Conservation (phyloP, 805 yeast genomes). For the Candida ponderosae region DNA sequence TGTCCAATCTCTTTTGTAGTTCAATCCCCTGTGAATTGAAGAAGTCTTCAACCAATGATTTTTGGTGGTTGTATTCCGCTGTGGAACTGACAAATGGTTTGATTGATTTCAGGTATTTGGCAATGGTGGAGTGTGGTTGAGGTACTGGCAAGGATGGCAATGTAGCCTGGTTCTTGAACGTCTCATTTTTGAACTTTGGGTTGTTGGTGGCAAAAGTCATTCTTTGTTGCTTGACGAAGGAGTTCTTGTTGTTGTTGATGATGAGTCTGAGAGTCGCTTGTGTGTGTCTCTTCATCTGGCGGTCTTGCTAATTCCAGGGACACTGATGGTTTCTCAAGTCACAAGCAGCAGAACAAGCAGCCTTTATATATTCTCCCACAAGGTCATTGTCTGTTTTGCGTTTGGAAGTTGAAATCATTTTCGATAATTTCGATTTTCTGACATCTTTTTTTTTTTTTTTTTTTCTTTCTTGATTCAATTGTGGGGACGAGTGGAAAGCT, state of each 20-base stretch:
- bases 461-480: too few species aligned
- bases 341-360: too few species aligned
- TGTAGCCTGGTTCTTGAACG: constrained; percentile 62
- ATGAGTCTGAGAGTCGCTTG: neutral
- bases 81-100: constrained; percentile 53
- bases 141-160: constrained; percentile 91
- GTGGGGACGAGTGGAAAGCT: too few species aligned
- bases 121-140: constrained; percentile 58
- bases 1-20: constrained; percentile 58
- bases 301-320: too few species aligned
- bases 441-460: too few species aligned
- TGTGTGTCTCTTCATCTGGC: constrained; percentile 6
- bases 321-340: too few species aligned
- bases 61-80: constrained; percentile 46
- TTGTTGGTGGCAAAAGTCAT: constrained; percentile 16
- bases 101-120: constrained; percentile 62
- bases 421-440: too few species aligned
- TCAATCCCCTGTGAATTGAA: constrained; percentile 57
- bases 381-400: too few species aligned
- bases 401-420: too few species aligned
- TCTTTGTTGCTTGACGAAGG: constrained; percentile 7
- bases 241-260: neutral
- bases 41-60: constrained; percentile 57
- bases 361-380: too few species aligned
- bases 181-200: constrained; percentile 44